Percentiles rank a stretch among this genome's conserved stretches.
Evolutionary conservation across 257 asterid genomes (phyloP).

Genomic region (Solanum commersonii): DNA sequence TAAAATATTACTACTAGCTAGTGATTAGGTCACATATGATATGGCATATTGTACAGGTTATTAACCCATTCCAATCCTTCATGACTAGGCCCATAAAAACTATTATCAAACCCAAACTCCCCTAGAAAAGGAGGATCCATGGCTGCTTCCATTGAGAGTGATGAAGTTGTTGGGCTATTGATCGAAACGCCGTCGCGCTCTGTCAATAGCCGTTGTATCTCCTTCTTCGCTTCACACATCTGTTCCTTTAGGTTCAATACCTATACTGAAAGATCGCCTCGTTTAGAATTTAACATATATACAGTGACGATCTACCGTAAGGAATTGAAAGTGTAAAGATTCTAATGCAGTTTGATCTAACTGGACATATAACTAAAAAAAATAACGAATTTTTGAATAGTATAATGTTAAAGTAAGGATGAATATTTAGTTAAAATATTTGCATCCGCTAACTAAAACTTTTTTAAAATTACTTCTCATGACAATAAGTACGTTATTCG

Average conservation of each 20-base stretch:
- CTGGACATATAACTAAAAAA: background rate
- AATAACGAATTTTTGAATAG: too few species aligned
- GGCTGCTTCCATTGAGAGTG: slow-evolving; percentile 25
- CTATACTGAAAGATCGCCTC: background rate
- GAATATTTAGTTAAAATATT: too few species aligned
- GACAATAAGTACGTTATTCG: background rate
- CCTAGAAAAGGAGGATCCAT: slow-evolving; percentile 30
- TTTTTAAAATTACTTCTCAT: background rate
- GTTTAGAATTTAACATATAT: background rate
- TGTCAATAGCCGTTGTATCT: slow-evolving; percentile 29
- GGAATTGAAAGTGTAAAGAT: too few species aligned
- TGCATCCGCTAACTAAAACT: background rate
- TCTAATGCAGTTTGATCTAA: too few species aligned
- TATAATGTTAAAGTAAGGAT: too few species aligned
- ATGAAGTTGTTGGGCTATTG: slow-evolving; percentile 39
- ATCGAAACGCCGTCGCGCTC: slow-evolving; percentile 29
- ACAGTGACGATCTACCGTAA: too few species aligned
- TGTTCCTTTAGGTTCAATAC: slow-evolving; percentile 47
- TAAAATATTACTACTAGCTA: background rate
- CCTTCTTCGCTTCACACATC: slow-evolving; percentile 38
- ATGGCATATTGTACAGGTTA: slow-evolving; percentile 5
- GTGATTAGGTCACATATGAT: background rate
- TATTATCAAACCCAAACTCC: slow-evolving; percentile 39
- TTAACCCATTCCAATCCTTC: slow-evolving; percentile 21
- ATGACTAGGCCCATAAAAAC: slow-evolving; percentile 18